These are phyloP conservation scores for Russula sp. DNA, from an alignment of 768 basidiomycete genomes.

Conservation along the genomic window DNA sequence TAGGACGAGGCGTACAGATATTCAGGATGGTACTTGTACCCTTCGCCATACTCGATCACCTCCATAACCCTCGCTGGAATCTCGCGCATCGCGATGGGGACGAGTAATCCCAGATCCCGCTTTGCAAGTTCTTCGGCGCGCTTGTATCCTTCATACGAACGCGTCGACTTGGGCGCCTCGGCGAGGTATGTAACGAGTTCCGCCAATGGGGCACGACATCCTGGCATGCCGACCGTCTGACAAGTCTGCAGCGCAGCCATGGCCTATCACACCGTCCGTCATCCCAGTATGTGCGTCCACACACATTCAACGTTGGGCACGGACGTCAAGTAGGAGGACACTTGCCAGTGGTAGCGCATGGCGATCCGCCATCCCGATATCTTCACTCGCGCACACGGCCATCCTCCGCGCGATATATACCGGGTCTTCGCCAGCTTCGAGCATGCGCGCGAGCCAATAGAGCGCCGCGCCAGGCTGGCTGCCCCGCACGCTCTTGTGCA, in stretches of 20 bases:
- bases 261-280: conserved; percentile 38
- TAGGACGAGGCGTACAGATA: conserved; percentile 32
- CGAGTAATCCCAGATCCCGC: conserved; percentile 45
- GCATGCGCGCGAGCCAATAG: conserved; percentile 87
- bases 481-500: conserved; percentile 81
- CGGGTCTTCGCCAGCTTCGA: conserved; percentile 76
- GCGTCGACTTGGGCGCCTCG: conserved; percentile 79
- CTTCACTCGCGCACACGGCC: conserved; percentile 79
- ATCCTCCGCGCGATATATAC: conserved; percentile 68
- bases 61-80: conserved; percentile 63
- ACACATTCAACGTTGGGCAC: neutral
- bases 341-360: conserved; percentile 69
- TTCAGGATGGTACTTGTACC: conserved; percentile 46
- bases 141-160: conserved; percentile 73
- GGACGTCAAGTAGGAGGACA: neutral
- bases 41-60: conserved; percentile 43
- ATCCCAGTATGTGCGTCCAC: neutral
- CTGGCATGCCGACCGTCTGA: conserved; percentile 73
- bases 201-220: conserved; percentile 71
- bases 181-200: conserved; percentile 73
- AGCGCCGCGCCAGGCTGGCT: conserved; percentile 71
- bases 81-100: conserved; percentile 71
- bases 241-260: conserved; percentile 58
- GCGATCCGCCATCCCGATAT: conserved; percentile 74
- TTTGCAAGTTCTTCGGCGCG: conserved; percentile 59